Conservation (phyloP, 352 stramenopile genomes). For the Albugo laibachii region DNA sequence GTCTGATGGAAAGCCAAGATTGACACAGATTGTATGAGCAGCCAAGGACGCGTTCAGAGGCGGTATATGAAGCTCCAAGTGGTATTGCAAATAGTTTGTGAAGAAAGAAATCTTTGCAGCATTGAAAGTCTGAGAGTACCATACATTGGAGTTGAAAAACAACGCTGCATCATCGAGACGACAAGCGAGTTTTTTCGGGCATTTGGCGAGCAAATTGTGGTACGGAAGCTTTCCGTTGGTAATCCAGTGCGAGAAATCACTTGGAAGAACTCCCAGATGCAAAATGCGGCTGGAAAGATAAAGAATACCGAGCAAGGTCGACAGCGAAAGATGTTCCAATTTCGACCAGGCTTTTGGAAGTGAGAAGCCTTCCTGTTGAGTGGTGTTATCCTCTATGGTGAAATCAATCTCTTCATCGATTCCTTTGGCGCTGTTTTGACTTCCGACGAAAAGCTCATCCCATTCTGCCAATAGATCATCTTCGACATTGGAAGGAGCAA, state of each 20-base stretch:
- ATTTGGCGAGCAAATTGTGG: conserved; percentile 34
- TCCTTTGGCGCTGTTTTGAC: not conserved
- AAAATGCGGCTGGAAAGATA: conserved; percentile 37
- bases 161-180: conserved; percentile 20
- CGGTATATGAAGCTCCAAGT: conserved; percentile 46
- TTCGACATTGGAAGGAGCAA: conserved; percentile 10
- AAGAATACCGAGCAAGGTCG: conserved; percentile 38
- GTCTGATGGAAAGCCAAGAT: conserved; percentile 29
- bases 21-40: conserved; percentile 24
- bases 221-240: conserved; percentile 31
- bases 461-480: conserved; percentile 49
- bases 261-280: conserved; percentile 34
- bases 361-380: too few relatives aligned
- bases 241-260: conserved; percentile 48
- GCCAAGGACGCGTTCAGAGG: conserved; percentile 45
- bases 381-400: too few relatives aligned
- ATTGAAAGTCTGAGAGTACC: conserved; percentile 15
- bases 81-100: conserved; percentile 38
- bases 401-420: not conserved
- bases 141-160: conserved; percentile 38
- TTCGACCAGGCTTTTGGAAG: not conserved
- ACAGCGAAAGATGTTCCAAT: conserved; percentile 28
- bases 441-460: conserved; percentile 12
- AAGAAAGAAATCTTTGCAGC: conserved; percentile 20
- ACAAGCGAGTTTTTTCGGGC: conserved; percentile 21